phyloP scores from a whole-genome alignment of 805 yeast species.

The Candida qinlingensis region DNA sequence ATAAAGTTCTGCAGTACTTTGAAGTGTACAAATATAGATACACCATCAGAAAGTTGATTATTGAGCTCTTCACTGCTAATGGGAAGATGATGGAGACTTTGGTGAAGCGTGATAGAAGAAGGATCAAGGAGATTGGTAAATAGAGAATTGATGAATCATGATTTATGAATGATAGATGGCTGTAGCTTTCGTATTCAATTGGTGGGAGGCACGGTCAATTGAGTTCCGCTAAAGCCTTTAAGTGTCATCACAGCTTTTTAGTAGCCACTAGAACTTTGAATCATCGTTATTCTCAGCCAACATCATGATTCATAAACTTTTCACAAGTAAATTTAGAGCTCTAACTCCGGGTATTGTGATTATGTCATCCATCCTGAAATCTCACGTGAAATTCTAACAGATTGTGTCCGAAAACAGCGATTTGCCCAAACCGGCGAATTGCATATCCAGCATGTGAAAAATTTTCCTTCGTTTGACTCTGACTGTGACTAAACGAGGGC shows the following conservation, averaged over 20 bases:
- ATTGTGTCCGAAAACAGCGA: neutral
- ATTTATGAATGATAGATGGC: neutral
- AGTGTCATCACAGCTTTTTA: no score
- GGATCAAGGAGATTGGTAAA: conserved; percentile 16
- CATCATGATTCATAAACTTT: no score
- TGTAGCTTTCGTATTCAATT: no score
- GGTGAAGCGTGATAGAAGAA: conserved; percentile 39
- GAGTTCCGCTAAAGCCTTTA: no score
- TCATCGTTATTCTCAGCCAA: neutral
- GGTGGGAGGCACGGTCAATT: no score
- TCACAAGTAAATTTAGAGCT: no score
- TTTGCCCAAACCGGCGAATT: neutral
- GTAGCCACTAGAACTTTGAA: neutral
- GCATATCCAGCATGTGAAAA: conserved; percentile 6
- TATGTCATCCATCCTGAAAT: neutral
- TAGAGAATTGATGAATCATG: neutral
- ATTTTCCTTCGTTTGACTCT: neutral
- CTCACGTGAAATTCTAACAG: neutral
- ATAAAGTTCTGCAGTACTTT: conserved; percentile 43
- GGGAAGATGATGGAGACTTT: conserved; percentile 47
- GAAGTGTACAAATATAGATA: conserved; percentile 57
- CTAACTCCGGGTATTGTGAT: neutral
- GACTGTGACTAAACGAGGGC: conserved; percentile 7
- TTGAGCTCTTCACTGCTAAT: conserved; percentile 53
- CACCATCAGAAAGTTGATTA: conserved; percentile 56